A percentile compares a stretch with the other conserved stretches of the same genome.
phyloP scores from a whole-genome alignment of 1,139 yeast species.

The Groenewaldozyma auringiensis region DNA sequence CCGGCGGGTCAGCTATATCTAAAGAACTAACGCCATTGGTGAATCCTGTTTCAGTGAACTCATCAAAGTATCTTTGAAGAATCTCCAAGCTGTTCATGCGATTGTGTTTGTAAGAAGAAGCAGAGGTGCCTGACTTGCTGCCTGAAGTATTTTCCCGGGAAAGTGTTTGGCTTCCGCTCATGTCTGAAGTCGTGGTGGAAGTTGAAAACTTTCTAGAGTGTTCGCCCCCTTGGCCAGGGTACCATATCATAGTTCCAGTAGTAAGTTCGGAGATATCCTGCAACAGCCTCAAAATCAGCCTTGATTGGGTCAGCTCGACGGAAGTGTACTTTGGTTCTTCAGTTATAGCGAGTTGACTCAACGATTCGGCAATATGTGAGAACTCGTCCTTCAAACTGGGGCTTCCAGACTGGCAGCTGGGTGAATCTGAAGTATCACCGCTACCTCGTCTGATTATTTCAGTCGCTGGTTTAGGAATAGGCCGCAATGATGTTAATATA shows the following conservation, averaged over 20 bases:
- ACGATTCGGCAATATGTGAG: slow-evolving; percentile 21
- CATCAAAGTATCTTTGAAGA: slow-evolving; percentile 18
- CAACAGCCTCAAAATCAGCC: slow-evolving; percentile 19
- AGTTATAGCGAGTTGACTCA: slow-evolving; percentile 17
- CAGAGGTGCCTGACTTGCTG: background rate
- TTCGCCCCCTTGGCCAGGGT: background rate
- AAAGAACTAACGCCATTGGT: background rate
- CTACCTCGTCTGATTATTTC: background rate
- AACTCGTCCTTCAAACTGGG: background rate
- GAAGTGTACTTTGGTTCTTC: slow-evolving; percentile 9
- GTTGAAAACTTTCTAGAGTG: background rate
- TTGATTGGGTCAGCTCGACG: slow-evolving; percentile 8
- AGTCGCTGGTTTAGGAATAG: slow-evolving; percentile 7
- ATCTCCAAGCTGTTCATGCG: slow-evolving; percentile 18
- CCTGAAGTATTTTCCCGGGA: background rate
- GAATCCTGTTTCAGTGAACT: slow-evolving; percentile 1
- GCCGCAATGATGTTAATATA: slow-evolving; percentile 22
- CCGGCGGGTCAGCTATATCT: background rate
- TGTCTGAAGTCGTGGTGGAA: background rate
- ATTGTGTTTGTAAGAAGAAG: slow-evolving; percentile 7
- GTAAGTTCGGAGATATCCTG: slow-evolving; percentile 22
- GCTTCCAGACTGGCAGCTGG: background rate
- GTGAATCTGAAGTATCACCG: background rate
- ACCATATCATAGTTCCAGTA: slow-evolving; percentile 6
- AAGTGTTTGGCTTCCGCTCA: background rate